phyloP scores from a whole-genome alignment of 495 filamentous ascomycete genomes.

The Hyaloscypha variabilis region DNA sequence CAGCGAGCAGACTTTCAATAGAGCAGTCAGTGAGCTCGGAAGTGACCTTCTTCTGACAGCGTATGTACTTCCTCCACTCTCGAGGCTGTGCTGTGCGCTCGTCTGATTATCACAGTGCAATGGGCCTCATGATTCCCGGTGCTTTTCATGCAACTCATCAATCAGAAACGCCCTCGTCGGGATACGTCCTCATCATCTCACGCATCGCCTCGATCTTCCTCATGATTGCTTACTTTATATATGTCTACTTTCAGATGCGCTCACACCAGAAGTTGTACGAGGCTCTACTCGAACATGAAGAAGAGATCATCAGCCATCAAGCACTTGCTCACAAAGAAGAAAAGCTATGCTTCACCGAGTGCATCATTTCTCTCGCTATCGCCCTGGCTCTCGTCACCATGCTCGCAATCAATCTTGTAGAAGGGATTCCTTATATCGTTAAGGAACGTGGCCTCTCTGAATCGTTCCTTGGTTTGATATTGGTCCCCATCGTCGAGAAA shows the following conservation, averaged over 20 bases:
- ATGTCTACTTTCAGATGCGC: conserved; percentile 77
- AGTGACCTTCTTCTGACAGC: conserved; percentile 81
- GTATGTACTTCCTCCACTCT: conserved; percentile 33
- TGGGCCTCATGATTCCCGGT: conserved; percentile 81
- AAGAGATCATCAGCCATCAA: background rate
- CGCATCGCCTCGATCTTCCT: conserved; percentile 77
- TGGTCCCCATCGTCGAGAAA: background rate
- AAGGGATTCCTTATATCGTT: background rate
- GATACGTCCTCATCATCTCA: conserved; percentile 65
- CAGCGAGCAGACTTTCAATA: conserved; percentile 69
- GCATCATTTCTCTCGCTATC: conserved; percentile 64
- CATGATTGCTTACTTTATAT: conserved; percentile 77
- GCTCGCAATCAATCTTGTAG: conserved; percentile 78
- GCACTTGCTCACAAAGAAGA: conserved; percentile 52
- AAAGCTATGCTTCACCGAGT: conserved; percentile 81
- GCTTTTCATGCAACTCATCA: conserved; percentile 64
- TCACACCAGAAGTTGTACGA: conserved; percentile 79
- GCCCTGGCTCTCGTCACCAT: conserved; percentile 76
- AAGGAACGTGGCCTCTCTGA: background rate
- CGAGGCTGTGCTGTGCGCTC: background rate
- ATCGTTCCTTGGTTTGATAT: background rate
- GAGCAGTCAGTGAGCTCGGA: conserved; percentile 78
- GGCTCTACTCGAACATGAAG: conserved; percentile 46
- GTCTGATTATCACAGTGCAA: conserved; percentile 39
- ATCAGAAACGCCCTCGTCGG: conserved; percentile 41